Evolutionary conservation across 805 yeast genomes (phyloP).

Genomic region (Candida pseudofarinosa): DNA sequence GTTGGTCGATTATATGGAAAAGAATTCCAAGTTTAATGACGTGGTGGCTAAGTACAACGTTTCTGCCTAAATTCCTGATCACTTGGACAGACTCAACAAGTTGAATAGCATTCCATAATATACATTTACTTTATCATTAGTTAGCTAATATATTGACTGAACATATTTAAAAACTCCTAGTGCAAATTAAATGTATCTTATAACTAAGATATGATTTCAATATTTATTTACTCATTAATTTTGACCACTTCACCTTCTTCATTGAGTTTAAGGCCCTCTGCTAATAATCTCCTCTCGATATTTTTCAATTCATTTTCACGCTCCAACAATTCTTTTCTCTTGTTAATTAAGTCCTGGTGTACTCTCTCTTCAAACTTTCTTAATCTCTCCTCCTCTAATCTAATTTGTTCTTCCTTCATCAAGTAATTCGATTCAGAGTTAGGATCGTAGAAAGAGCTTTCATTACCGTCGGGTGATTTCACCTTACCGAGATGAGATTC

Average conservation of each 20-base stretch:
- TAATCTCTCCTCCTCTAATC: slow-evolving; percentile 83
- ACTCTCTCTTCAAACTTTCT: slow-evolving; percentile 84
- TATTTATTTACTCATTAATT: slow-evolving; percentile 14
- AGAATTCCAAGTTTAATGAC: slow-evolving; percentile 62
- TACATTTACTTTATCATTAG: no score
- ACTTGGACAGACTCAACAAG: not conserved
- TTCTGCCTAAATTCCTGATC: slow-evolving; percentile 1
- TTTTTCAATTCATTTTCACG: slow-evolving; percentile 83
- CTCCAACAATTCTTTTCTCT: slow-evolving; percentile 76
- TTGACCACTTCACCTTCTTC: slow-evolving; percentile 34
- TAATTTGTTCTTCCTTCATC: slow-evolving; percentile 84
- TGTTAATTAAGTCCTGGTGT: slow-evolving; percentile 76
- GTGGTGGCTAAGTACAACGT: slow-evolving; percentile 56
- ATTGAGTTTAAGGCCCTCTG: slow-evolving; percentile 47
- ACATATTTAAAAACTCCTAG: no score
- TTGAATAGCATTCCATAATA: not conserved
- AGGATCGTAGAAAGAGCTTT: slow-evolving; percentile 10
- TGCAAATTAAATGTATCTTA: no score
- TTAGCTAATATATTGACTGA: no score
- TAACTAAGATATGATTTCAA: no score
- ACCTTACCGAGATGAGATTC: slow-evolving; percentile 3
- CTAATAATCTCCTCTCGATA: slow-evolving; percentile 66
- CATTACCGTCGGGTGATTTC: slow-evolving; percentile 5
- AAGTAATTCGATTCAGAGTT: slow-evolving; percentile 25
- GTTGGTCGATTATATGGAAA: slow-evolving; percentile 55